These are phyloP conservation scores for Elsinoe arachidis DNA, from an alignment of 2,329 filamentous ascomycete species.

Conservation along the genomic window DNA sequence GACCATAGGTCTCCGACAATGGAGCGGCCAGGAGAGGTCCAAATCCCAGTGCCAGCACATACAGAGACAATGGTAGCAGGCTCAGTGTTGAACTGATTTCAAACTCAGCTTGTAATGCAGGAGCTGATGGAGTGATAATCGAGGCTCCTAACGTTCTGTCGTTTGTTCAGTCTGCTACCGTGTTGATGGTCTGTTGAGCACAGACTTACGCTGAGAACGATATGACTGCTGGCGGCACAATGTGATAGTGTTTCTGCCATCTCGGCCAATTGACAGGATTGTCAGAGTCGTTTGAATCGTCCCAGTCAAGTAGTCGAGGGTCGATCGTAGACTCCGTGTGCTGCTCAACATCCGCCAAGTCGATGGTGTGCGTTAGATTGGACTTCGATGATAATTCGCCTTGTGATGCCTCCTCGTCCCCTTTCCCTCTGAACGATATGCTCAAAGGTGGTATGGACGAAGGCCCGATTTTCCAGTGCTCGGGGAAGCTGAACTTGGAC, in stretches of 20 bases:
- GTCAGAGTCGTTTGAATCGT: conserved; percentile 29
- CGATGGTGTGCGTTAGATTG: background rate
- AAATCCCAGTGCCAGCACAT: conserved; percentile 55
- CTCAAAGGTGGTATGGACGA: too few relatives aligned
- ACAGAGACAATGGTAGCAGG: conserved; percentile 52
- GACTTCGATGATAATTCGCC: background rate
- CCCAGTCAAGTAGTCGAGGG: conserved; percentile 18
- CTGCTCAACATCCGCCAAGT: background rate
- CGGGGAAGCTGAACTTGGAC: too few relatives aligned
- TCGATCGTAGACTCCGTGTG: background rate
- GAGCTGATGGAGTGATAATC: conserved; percentile 3
- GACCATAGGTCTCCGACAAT: conserved; percentile 61
- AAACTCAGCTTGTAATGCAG: conserved; percentile 45
- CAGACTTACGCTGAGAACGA: conserved; percentile 31
- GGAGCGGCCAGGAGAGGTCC: conserved; percentile 66
- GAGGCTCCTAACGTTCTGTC: conserved; percentile 9
- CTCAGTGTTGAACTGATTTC: conserved; percentile 46
- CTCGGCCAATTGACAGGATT: conserved; percentile 47
- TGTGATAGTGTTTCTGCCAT: conserved; percentile 31
- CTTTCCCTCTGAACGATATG: too few relatives aligned
- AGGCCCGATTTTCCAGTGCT: too few relatives aligned
- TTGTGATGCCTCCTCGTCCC: too few relatives aligned
- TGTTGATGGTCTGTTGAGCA: background rate
- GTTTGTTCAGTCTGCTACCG: background rate
- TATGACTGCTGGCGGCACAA: conserved; percentile 30